These are phyloP conservation scores for Erodium chrysanthum DNA, from an alignment of 441 rosid genomes.

Conservation along the genomic window DNA sequence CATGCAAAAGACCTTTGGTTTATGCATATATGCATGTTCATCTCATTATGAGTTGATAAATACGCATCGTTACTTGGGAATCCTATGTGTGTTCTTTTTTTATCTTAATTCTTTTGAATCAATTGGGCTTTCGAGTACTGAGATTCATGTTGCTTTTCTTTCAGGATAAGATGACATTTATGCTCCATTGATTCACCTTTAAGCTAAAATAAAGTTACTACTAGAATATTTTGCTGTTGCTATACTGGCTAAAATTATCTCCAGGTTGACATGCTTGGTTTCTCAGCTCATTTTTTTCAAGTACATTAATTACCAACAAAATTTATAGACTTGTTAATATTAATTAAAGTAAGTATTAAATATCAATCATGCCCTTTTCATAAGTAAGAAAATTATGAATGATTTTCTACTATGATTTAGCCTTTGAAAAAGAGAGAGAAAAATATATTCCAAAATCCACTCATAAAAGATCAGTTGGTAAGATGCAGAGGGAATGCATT, in stretches of 20 bases:
- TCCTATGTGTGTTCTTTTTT: constrained; percentile 33
- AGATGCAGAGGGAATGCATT: background rate
- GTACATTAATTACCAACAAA: background rate
- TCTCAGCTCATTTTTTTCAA: background rate
- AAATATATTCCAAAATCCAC: background rate
- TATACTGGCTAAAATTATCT: background rate
- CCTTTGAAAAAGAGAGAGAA: background rate
- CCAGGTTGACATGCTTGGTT: background rate
- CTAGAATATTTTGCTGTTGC: background rate
- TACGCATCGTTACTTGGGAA: constrained; percentile 22
- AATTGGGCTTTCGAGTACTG: constrained; percentile 27
- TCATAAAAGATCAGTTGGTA: background rate
- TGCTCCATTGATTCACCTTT: constrained; percentile 38
- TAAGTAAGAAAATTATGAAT: background rate
- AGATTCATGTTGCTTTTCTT: constrained; percentile 44
- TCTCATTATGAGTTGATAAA: background rate
- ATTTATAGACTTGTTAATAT: background rate
- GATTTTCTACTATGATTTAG: background rate
- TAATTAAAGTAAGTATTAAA: background rate
- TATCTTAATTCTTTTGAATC: constrained; percentile 23
- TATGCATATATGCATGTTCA: background rate
- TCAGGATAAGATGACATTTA: constrained; percentile 41
- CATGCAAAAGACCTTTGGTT: constrained; percentile 5
- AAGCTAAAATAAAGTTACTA: constrained; percentile 14
- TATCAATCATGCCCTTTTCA: background rate